Conservation (phyloP, 2,329 filamentous ascomycete genomes). For the Magnaporthiopsis rhizophila region DNA sequence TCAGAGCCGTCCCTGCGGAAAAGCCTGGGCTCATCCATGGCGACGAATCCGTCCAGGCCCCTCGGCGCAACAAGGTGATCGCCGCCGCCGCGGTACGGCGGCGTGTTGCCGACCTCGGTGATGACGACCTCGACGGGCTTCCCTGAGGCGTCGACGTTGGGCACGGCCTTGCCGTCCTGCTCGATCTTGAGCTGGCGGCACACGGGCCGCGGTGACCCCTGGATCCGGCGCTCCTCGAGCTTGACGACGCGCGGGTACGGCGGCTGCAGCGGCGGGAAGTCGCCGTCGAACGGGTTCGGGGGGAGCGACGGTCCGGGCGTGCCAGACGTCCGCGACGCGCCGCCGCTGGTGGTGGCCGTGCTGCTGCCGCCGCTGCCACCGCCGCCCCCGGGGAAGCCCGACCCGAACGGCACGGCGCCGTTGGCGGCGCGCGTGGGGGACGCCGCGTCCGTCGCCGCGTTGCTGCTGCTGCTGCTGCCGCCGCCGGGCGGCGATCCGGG, state of each 20-base stretch:
- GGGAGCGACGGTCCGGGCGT: conserved; percentile 11
- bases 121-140: conserved; percentile 35
- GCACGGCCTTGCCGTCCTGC: conserved; percentile 27
- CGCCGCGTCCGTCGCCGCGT: neutral
- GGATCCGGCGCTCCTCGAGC: conserved; percentile 43
- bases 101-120: conserved; percentile 23
- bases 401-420: neutral
- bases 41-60: conserved; percentile 1
- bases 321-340: conserved; percentile 7
- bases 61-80: neutral
- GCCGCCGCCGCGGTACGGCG: neutral
- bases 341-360: neutral
- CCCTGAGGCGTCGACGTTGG: conserved; percentile 28
- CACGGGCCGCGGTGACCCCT: conserved; percentile 26
- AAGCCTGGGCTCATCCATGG: conserved; percentile 4
- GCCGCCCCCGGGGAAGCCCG: neutral
- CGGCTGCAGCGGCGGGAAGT: conserved; percentile 18
- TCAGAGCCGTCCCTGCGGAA: conserved; percentile 21
- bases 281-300: conserved; percentile 9
- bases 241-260: conserved; percentile 46
- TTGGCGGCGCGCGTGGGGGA: neutral
- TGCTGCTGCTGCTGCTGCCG: conserved; percentile 1
- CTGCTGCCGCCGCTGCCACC: neutral
- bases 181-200: conserved; percentile 42
- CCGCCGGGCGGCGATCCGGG: neutral